Evolutionary conservation across 1,139 yeast genomes (phyloP).

Genomic region (Suhomyces coccinellae): DNA sequence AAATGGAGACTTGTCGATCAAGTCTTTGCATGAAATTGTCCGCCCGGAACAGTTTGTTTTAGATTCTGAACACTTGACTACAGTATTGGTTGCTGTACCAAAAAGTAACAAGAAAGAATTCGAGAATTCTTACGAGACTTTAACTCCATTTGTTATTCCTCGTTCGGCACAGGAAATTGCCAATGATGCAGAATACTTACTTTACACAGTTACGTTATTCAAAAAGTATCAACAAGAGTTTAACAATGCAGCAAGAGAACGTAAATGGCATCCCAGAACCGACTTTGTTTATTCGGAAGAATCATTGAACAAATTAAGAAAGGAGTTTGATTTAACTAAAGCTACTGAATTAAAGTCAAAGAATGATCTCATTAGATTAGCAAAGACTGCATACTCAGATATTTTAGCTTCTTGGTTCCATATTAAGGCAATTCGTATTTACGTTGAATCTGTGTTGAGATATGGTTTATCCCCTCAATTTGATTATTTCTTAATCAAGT

Average conservation of each 20-base stretch:
- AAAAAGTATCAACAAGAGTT: constrained; percentile 76
- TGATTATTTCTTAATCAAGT: constrained; percentile 58
- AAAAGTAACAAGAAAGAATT: constrained; percentile 60
- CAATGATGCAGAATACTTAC: constrained; percentile 68
- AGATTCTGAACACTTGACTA: constrained; percentile 81
- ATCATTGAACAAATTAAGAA: constrained; percentile 64
- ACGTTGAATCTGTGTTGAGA: constrained; percentile 73
- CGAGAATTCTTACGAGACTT: constrained; percentile 68
- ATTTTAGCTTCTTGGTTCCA: constrained; percentile 86
- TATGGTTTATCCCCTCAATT: constrained; percentile 97
- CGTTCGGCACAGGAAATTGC: constrained; percentile 75
- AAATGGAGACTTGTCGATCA: constrained; percentile 89
- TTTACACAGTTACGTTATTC: constrained; percentile 82
- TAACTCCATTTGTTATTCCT: constrained; percentile 84
- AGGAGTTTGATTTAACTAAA: constrained; percentile 75
- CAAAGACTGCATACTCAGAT: constrained; percentile 86
- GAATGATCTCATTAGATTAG: constrained; percentile 77
- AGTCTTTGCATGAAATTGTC: constrained; percentile 87
- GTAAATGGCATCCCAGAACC: constrained; percentile 83
- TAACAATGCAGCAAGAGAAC: constrained; percentile 71
- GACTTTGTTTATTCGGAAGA: constrained; percentile 89
- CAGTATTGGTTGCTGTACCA: constrained; percentile 86
- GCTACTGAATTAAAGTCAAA: constrained; percentile 73
- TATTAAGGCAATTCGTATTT: constrained; percentile 62
- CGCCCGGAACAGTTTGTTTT: constrained; percentile 80